These are phyloP conservation scores for Candida ipomoeae DNA, from an alignment of 805 yeast species.

Conservation along the genomic window DNA sequence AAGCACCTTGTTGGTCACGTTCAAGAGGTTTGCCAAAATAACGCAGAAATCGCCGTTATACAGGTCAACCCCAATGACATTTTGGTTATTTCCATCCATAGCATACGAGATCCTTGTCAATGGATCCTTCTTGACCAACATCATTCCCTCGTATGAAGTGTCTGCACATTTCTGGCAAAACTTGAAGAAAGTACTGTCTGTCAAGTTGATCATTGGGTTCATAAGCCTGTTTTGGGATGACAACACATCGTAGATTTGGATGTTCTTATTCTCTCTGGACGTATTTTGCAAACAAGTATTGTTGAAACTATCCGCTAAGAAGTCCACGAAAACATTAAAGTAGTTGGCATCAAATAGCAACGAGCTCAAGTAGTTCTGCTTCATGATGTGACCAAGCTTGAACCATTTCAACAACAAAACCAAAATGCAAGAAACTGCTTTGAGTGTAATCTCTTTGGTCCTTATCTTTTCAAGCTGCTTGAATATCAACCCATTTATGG, in stretches of 20 bases:
- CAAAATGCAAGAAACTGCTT: constrained; percentile 54
- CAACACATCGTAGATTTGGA: constrained; percentile 29
- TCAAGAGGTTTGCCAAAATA: constrained; percentile 49
- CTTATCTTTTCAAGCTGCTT: constrained; percentile 52
- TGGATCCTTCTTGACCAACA: constrained; percentile 29
- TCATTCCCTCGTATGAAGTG: constrained; percentile 11
- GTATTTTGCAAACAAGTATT: constrained; percentile 30
- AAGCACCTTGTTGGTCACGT: constrained; percentile 53
- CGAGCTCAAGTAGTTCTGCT: constrained; percentile 69
- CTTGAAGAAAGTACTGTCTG: constrained; percentile 35
- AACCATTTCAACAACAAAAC: constrained; percentile 67
- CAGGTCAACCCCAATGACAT: constrained; percentile 24
- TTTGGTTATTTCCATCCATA: constrained; percentile 25
- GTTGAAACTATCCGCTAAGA: constrained; percentile 32
- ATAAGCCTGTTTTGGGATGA: constrained; percentile 37
- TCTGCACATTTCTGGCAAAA: constrained; percentile 23
- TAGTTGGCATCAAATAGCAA: constrained; percentile 71
- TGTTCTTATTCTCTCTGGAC: constrained; percentile 13
- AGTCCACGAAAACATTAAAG: constrained; percentile 32
- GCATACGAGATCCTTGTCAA: constrained; percentile 25
- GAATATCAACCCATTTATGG: constrained; percentile 19
- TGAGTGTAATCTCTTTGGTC: constrained; percentile 60
- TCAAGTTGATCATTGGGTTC: constrained; percentile 34
- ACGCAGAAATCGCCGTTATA: constrained; percentile 44
- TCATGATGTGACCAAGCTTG: constrained; percentile 69